Evolutionary conservation across 2,329 filamentous ascomycete genomes (phyloP), one percentile per base, ranked within the genome.

Genomic region (Fusarium dimerum): DNA sequence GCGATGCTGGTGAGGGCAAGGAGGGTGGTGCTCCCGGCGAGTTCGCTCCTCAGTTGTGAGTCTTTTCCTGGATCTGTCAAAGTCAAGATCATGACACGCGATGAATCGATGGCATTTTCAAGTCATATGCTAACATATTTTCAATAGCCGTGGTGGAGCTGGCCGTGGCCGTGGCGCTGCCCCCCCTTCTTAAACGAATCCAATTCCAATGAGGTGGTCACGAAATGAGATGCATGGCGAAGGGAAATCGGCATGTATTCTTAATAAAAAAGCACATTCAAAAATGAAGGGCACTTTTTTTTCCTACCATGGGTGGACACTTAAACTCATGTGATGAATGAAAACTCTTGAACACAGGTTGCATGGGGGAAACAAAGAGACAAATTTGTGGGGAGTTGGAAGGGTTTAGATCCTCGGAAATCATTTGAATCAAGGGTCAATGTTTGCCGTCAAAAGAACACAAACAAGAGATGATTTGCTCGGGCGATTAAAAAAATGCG

Each of bases 21-120:
- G 91, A 96, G 82, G 90, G 90, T 71, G 90, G 87, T 83, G 90
- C 91, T 75, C 89, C 91, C 72, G 89, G 90, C 79, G 90, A 92
- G 78, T 96, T 94, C 77, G 87, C 88, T 80, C 92, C 92, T 74
- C 86, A 88, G 77, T 96, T 96, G 87, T 88, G 78, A 85, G 84
- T 78, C 68, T 56, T 50, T 43, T 58, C 44, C 38, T 16, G 8
- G 6, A 6, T 12, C 9, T 40, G 30, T 41, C 18, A 43, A 15
- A 16, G 16, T 32, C 8, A n/a, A 13, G 13, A 51, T 29, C 12
- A 40, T 5, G 40, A 20, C 32, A 32, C 32, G 38, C 20, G 20
- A 26, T 7, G 20, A 26, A 26, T 5, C 7, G 20, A 26, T 26
- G 20, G 20, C 7, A 26, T 26, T 26, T 26, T 26, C 20, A 26